These are phyloP conservation scores for Botrytis paeoniae DNA, from an alignment of 2,329 filamentous ascomycete species.

Conservation along the genomic window DNA sequence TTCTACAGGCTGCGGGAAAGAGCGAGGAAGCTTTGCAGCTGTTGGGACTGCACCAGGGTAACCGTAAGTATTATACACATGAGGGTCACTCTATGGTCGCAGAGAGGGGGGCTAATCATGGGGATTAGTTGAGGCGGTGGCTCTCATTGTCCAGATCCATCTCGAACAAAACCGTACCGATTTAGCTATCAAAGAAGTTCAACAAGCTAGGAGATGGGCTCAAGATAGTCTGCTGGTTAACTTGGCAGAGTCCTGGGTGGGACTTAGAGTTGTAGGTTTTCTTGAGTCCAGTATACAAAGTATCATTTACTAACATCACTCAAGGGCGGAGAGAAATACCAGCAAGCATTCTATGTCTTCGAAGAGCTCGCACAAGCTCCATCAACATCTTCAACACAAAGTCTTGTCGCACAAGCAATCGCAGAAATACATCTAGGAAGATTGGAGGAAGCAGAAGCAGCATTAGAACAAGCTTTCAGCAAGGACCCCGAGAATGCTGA, in stretches of 20 bases:
- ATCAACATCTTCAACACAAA: conserved; percentile 71
- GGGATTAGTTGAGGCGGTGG: conserved; percentile 67
- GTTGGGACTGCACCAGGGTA: conserved; percentile 80
- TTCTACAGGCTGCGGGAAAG: conserved; percentile 76
- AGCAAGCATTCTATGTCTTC: conserved; percentile 95
- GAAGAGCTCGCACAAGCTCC: conserved; percentile 91
- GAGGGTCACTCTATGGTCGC: not conserved
- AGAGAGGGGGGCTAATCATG: conserved; percentile 10
- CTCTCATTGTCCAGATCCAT: conserved; percentile 88
- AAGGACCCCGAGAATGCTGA: conserved; percentile 70
- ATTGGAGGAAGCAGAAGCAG: conserved; percentile 82
- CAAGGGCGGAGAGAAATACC: conserved; percentile 91
- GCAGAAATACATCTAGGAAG: conserved; percentile 88
- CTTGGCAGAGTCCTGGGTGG: conserved; percentile 92
- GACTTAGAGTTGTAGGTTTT: conserved; percentile 69
- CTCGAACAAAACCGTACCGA: conserved; percentile 89
- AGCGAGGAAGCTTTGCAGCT: conserved; percentile 82
- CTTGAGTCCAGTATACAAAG: not conserved
- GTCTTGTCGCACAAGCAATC: conserved; percentile 82
- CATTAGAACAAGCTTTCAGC: conserved; percentile 74
- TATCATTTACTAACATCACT: conserved; percentile 36
- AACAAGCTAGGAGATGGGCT: conserved; percentile 84
- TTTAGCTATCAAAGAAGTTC: conserved; percentile 84
- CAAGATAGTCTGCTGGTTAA: conserved; percentile 94
- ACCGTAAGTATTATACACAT: conserved; percentile 54